A percentile compares a stretch with the other conserved stretches of the same genome.
phyloP scores from a whole-genome alignment of 208 protist genomes.

The Wallacemonas sp. region DNA sequence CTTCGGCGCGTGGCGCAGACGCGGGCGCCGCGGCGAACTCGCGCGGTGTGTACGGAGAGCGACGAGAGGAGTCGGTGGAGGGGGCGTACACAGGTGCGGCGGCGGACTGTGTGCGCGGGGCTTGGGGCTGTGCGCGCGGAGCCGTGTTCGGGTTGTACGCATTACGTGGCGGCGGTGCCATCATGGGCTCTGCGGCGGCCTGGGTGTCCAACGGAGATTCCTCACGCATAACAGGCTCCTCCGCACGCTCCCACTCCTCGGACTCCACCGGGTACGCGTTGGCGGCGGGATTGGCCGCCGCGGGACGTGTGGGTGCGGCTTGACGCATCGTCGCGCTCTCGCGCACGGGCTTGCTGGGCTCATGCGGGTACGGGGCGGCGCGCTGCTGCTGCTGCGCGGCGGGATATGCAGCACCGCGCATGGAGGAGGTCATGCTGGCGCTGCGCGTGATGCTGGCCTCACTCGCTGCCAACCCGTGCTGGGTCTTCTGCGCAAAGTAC shows the following conservation, averaged over 20 bases:
- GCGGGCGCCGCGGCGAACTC: neutral
- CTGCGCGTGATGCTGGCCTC: constrained; percentile 8
- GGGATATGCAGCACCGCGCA: neutral
- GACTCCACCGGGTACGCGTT: neutral
- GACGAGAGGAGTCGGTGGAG: neutral
- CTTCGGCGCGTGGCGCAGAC: neutral
- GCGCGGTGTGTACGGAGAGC: constrained; percentile 10
- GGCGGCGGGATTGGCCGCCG: neutral
- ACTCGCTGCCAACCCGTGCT: neutral
- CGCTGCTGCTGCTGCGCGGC: neutral
- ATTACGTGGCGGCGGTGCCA: constrained; percentile 1
- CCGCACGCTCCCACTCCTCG: constrained; percentile 8
- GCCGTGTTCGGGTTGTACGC: constrained; percentile 1
- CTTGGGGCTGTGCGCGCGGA: neutral
- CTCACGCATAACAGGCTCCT: constrained; percentile 16
- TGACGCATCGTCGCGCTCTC: neutral
- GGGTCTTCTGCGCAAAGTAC: constrained; percentile 10
- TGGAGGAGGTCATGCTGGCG: constrained; percentile 1
- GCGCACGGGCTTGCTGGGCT: constrained; percentile 9
- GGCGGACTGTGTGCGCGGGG: neutral
- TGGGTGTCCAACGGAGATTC: constrained; percentile 6
- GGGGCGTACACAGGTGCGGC: neutral
- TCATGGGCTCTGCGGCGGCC: constrained; percentile 7
- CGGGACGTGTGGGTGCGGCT: neutral
- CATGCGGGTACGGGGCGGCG: constrained; percentile 5